Base-by-base conservation (phyloP, 2,329 filamentous ascomycete genomes). In the Annulohypoxylon truncatum region DNA sequence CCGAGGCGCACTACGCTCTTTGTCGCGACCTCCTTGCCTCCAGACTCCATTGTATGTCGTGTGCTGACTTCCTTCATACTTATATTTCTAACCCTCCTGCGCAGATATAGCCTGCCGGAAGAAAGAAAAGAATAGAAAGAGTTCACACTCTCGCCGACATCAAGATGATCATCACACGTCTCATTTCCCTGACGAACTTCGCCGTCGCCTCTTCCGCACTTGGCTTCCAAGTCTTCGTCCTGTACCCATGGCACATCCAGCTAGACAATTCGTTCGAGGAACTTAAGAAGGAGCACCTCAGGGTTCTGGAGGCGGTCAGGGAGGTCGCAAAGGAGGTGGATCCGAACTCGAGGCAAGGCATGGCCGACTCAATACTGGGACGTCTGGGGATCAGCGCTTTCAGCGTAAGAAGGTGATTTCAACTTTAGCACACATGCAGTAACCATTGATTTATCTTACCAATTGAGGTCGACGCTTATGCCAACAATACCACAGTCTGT, bases 241-340 rank as follows among this genome's bases (percentile, higher is more conserved):
- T 92, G 9, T 91, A 91, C 76, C 89, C 89, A 1, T 91, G 89
- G 89, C 89, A 91, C 77, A 84, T 90, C 72, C 81, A 89, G 73
- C 79, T 92, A 5, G 87, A 90, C 67, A 82, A 85, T 18, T 85
- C 87, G 64, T 90, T 91, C 72, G 81, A 86, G 59, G 79, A 82
- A 9, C 78, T 90, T 22, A 88, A 86, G 73, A 82, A 81, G 61
- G 88, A 90, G 69, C 87, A 90, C 69, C 70, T 83, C 13, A 76
- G 77, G 55, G 81, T 83, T 26, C 76, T 82, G 54, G 71, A 76
- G 42, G 71, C 76, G 24, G 77, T 80, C 50, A 76, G 74, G 62
- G 73, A 73, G 60, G 72, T 75, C 70, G 68, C 81, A 58, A 72
- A 78, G 35, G 76, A 70, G 62, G 67, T 73, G 60, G 69, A 72